Evolutionary conservation across 2,329 filamentous ascomycete species (phyloP).

Genomic region (Diaporthe vexans): DNA sequence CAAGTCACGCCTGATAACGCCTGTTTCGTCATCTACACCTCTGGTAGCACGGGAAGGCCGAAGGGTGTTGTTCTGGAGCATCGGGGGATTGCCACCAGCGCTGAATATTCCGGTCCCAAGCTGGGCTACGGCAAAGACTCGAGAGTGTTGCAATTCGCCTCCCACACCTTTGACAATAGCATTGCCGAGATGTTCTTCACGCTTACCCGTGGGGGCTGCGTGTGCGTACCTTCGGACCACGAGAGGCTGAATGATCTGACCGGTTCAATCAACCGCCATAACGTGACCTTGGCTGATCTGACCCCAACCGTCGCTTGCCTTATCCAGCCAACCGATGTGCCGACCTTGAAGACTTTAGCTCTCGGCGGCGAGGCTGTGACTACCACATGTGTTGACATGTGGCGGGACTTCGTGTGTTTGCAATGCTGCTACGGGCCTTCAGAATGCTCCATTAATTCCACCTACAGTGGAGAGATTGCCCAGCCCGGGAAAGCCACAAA

Average conservation of each 20-base stretch:
- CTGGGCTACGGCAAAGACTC: constrained; percentile 59
- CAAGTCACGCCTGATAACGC: constrained; percentile 11
- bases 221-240: constrained; percentile 42
- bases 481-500: constrained; percentile 38
- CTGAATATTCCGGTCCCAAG: constrained; percentile 57
- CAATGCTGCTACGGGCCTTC: constrained; percentile 44
- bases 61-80: constrained; percentile 71
- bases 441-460: constrained; percentile 38
- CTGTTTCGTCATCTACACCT: constrained; percentile 77
- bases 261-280: constrained; percentile 44
- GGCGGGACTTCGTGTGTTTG: constrained; percentile 37
- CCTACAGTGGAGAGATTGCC: background rate
- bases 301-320: constrained; percentile 47
- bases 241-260: constrained; percentile 54
- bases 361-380: constrained; percentile 45
- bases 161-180: constrained; percentile 69
- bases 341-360: constrained; percentile 39
- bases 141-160: constrained; percentile 62
- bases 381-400: constrained; percentile 37
- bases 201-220: constrained; percentile 46
- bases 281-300: constrained; percentile 43
- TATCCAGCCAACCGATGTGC: constrained; percentile 39
- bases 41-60: constrained; percentile 78
- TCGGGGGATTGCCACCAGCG: constrained; percentile 58
- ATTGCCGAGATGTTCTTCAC: constrained; percentile 69